Evolutionary conservation across 1,139 yeast genomes (phyloP).

Genomic region (Pichia sp.): DNA sequence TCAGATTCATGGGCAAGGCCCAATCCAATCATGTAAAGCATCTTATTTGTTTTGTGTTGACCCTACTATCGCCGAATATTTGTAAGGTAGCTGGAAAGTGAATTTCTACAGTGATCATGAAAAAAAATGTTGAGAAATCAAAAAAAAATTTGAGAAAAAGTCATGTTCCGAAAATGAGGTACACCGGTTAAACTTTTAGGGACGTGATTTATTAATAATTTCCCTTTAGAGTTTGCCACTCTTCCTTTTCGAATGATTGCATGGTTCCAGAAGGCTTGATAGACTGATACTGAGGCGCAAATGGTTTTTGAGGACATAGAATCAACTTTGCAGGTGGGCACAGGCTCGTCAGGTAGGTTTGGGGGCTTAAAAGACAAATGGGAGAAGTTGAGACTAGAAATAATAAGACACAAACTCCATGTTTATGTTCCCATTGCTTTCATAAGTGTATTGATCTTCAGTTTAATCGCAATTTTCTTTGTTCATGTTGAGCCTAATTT

Average conservation of each 20-base stretch:
- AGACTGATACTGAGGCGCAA: too few relatives aligned
- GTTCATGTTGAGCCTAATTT: conserved; percentile 28
- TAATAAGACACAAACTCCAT: conserved; percentile 22
- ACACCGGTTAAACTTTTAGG: background rate
- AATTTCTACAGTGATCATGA: background rate
- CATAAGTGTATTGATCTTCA: conserved; percentile 14
- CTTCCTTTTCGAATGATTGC: background rate
- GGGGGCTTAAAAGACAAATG: background rate
- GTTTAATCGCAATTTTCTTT: conserved; percentile 19
- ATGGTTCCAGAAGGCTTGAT: too few relatives aligned
- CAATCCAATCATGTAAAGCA: conserved; percentile 88
- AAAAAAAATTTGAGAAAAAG: background rate
- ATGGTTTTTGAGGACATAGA: conserved; percentile 5
- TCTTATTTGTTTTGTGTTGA: too few relatives aligned
- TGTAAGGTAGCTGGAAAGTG: background rate
- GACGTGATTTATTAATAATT: background rate
- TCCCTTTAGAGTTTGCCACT: background rate
- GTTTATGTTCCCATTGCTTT: conserved; percentile 22
- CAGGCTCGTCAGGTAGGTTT: background rate
- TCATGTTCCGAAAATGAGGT: conserved; percentile 1
- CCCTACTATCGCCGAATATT: conserved; percentile 30
- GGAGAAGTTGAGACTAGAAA: conserved; percentile 2
- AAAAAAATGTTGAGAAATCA: background rate
- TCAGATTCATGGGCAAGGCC: conserved; percentile 88
- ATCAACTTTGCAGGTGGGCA: conserved; percentile 9